phyloP scores from a whole-genome alignment of 441 rosid species.

The Pelargonium cotyledonis region DNA sequence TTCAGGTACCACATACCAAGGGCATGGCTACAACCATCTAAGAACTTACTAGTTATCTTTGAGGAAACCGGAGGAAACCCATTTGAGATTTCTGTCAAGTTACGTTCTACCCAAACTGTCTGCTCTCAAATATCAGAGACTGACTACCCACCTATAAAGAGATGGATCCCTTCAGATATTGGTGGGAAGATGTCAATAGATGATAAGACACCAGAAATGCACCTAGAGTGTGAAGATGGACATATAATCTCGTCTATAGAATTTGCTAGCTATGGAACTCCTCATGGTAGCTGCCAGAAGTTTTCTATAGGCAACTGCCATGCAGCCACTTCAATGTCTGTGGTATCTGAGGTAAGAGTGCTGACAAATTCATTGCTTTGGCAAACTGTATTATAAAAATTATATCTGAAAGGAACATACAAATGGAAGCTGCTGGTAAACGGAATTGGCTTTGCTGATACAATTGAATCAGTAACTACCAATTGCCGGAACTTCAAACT shows the following conservation, averaged over 20 bases:
- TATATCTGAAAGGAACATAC: not conserved
- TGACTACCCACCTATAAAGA: constrained; percentile 62
- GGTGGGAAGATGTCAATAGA: constrained; percentile 29
- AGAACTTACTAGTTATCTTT: constrained; percentile 58
- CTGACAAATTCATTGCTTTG: not conserved
- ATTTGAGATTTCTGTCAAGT: constrained; percentile 44
- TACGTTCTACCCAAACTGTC: constrained; percentile 32
- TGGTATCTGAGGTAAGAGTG: constrained; percentile 45
- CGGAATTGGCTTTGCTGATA: not conserved
- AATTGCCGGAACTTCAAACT: not conserved
- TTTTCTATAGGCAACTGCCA: constrained; percentile 54
- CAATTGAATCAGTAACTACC: not conserved
- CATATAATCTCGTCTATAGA: constrained; percentile 52
- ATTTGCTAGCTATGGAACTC: constrained; percentile 71
- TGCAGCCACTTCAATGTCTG: constrained; percentile 38
- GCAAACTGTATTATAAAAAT: not conserved
- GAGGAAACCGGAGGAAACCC: constrained; percentile 73
- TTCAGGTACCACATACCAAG: constrained; percentile 68
- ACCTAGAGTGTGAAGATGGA: constrained; percentile 48
- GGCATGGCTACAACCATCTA: constrained; percentile 48
- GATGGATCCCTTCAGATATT: constrained; percentile 41
- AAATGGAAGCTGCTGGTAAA: not conserved
- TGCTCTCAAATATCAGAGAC: constrained; percentile 57
- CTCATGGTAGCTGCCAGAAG: constrained; percentile 47
- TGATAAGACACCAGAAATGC: constrained; percentile 50